Evolutionary conservation across 1,284 basidiomycete genomes (phyloP).

Genomic region (Heliocybe sulcata): DNA sequence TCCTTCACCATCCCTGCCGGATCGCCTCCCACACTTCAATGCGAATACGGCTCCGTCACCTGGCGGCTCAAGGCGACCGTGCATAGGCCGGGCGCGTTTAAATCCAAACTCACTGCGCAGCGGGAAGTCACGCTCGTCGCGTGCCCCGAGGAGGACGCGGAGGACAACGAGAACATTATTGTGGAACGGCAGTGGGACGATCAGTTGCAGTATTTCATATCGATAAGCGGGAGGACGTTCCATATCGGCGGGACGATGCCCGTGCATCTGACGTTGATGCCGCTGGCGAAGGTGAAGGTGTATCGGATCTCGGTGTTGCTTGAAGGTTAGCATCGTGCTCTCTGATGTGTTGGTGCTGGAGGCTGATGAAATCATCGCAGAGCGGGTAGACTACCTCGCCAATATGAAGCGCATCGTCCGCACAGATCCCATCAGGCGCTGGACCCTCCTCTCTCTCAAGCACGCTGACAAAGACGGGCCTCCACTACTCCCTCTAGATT

Average conservation of each 20-base stretch:
- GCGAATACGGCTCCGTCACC: constrained; percentile 72
- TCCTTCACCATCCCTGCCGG: constrained; percentile 81
- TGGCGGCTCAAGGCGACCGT: constrained; percentile 85
- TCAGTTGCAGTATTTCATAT: constrained; percentile 81
- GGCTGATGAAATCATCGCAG: constrained; percentile 27
- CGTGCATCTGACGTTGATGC: constrained; percentile 78
- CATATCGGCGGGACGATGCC: constrained; percentile 82
- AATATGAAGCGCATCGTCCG: constrained; percentile 67
- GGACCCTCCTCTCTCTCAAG: constrained; percentile 66
- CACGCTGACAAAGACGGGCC: constrained; percentile 37
- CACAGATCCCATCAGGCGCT: constrained; percentile 64
- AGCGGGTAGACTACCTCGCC: constrained; percentile 76
- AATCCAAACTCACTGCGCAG: constrained; percentile 61
- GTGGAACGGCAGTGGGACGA: constrained; percentile 92
- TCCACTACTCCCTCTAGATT: constrained; percentile 62
- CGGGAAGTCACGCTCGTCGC: constrained; percentile 77
- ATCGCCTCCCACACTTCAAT: constrained; percentile 76
- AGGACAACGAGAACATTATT: constrained; percentile 78
- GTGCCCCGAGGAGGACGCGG: constrained; percentile 74
- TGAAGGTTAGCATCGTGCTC: constrained; percentile 56
- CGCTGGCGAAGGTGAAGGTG: constrained; percentile 80
- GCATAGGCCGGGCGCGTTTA: constrained; percentile 80
- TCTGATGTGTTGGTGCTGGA: background rate
- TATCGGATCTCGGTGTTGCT: constrained; percentile 73
- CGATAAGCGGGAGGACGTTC: constrained; percentile 76